A percentile compares a stretch with the other conserved stretches of the same genome.
Conservation (phyloP, 768 basidiomycete genomes). For the Mycena rosella region DNA sequence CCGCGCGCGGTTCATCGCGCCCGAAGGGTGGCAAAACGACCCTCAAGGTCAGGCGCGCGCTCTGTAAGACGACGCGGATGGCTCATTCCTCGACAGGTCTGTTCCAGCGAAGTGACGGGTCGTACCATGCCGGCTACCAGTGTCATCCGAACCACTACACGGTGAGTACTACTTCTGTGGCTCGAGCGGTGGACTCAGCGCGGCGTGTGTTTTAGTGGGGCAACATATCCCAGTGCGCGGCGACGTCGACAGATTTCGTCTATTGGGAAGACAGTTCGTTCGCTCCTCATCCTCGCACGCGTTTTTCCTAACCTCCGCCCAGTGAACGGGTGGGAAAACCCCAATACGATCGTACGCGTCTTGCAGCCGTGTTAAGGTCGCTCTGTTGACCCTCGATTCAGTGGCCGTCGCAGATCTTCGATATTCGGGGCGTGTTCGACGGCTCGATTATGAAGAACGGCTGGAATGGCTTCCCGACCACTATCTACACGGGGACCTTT, state of each 20-base stretch:
- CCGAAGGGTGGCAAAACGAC: slow-evolving; percentile 32
- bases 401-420: slow-evolving; percentile 30
- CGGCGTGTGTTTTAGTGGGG: slow-evolving; percentile 17
- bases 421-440: slow-evolving; percentile 32
- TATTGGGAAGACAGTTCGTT: slow-evolving; percentile 35
- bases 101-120: slow-evolving; percentile 29
- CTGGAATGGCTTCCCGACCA: slow-evolving; percentile 23
- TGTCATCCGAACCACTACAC: slow-evolving; percentile 26
- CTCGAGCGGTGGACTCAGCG: neutral
- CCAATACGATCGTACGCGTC: slow-evolving; percentile 24
- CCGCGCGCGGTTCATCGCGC: slow-evolving; percentile 26
- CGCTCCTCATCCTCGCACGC: neutral
- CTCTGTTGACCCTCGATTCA: neutral
- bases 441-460: slow-evolving; percentile 35
- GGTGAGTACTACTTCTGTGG: neutral
- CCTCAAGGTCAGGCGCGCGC: slow-evolving; percentile 16
- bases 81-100: slow-evolving; percentile 16
- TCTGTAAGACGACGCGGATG: no score
- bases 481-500: slow-evolving; percentile 30
- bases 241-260: slow-evolving; percentile 30
- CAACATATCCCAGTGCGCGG: slow-evolving; percentile 30
- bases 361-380: neutral
- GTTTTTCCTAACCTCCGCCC: neutral
- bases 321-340: slow-evolving; percentile 36
- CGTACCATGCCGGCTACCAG: slow-evolving; percentile 33